Base-by-base conservation (phyloP, 1,139 yeast genomes). In the Lodderomyces pseudojiufengensis region DNA sequence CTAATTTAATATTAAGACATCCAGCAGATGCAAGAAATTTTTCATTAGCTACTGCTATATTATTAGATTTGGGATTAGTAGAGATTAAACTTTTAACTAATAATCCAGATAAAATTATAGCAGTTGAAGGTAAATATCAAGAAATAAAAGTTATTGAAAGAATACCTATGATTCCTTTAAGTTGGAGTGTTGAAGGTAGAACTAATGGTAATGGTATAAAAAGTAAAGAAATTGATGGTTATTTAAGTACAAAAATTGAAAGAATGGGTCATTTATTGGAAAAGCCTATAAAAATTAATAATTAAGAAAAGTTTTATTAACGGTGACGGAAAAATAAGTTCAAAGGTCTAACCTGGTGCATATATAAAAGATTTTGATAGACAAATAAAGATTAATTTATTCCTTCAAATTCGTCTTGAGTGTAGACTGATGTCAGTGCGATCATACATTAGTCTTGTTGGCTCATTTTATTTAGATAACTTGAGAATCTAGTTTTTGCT, bases 21-120 rank as follows among this genome's bases (percentile, higher is more conserved):
- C 98, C 98, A 3, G 97, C 97, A 0, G 98, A 94, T 59, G 95
- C 87, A 11, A 76, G 99, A 49, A 83, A 90, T 36, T 94, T 92
- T 55, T 81, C 94, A 1, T 68, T 94, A 44, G 98, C 98, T 4
- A 92, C 97, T 5, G 94, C 97, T 5, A 94, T 94, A 31, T 65
- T 94, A 39, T 57, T 81, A 35, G 98, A 94, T 60, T 69, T 94
- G 48, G 95, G 92, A 9, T 73, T 86, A 43, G 59, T 63, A 13
- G 75, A 83, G 39, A 81, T 94, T 46, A 78, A 84, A 47, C 68
- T 94, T 36, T 67, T 94, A 55, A 94, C 98, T 2, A 94, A 94
- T 54, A 94, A 94, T 55, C 98, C 98, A 2, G 97, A 92, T 56
- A 94, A 94, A 60, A 87, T 94, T 32, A 77, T 82, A 18, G 97